Base-by-base conservation (phyloP, 257 asterid species). In the Solanum habrochaites region DNA sequence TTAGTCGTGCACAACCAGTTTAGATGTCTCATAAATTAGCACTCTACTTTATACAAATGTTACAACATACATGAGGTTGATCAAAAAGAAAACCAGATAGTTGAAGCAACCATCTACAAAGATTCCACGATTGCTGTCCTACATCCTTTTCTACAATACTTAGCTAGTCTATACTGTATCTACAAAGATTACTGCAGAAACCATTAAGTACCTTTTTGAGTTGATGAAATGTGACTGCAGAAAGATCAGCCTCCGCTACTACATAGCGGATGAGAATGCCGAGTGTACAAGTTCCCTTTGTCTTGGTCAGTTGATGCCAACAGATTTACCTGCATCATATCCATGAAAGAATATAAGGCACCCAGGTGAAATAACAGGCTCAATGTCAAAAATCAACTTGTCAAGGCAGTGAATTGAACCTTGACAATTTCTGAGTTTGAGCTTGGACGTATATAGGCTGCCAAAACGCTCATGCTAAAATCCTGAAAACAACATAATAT, bases 401-500 rank as follows among this genome's bases (percentile, higher is more conserved):
- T 37, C 11, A 87, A 85, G 78, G 82, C 40, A 64, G 11, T 69
- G 49, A 23, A 16, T 42, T 27, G 47, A 95, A 95, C 99, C 99
- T 96, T 96, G 3, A 96, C 97, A 74, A 96, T 96, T 92, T 96
- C 96, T 15, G 96, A 93, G 86, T 91, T 91, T 83, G 98, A 93
- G 93, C 93, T 93, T 86, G 99, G 98, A 83, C 95, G 96, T 85
- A 91, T 85, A 86, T 94, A 96, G 69, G 98, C 96, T 25, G 98
- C 99, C 94, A 96, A 93, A 86, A 96, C 84, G 83, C 99, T 95
- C 95, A 95, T 89, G 93, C 89, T 93, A 88, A 96, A 96, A 87
- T 95, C 98, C 99, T 96, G 93, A 32, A 77, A 89, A 45, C 92
- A 87, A 88, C 82, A 87, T 31, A 78, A 62, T 42, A 69, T 71